These are phyloP conservation scores for Neurospora intermedia DNA, from an alignment of 495 filamentous ascomycete genomes.

Conservation along the genomic window DNA sequence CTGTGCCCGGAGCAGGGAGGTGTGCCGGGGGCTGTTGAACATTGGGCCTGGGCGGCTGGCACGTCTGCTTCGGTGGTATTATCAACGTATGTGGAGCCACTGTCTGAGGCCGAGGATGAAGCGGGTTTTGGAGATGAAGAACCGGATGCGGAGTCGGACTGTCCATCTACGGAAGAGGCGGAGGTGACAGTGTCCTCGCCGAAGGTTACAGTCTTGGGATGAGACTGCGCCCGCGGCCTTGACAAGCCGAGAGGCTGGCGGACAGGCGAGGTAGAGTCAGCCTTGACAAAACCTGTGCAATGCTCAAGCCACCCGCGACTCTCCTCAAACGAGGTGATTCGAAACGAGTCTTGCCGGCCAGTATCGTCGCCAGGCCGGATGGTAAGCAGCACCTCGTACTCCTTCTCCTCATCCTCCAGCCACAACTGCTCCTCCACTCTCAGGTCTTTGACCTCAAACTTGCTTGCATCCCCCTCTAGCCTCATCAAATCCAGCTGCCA, in stretches of 20 bases:
- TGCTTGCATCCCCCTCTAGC: not conserved
- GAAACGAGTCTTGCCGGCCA: conserved; percentile 18
- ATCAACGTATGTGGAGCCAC: not conserved
- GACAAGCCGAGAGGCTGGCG: not conserved
- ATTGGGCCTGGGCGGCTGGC: not conserved
- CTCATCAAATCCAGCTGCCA: conserved; percentile 12
- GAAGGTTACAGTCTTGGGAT: not conserved
- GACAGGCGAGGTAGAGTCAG: conserved; percentile 15
- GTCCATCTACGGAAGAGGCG: not conserved
- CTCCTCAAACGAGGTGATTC: conserved; percentile 26
- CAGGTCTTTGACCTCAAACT: conserved; percentile 15
- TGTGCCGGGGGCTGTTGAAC: conserved; percentile 5
- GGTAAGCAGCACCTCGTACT: conserved; percentile 19
- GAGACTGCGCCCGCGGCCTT: conserved; percentile 9
- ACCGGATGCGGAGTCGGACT: conserved; percentile 6
- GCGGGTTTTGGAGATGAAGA: conserved; percentile 2
- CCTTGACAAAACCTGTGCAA: conserved; percentile 28
- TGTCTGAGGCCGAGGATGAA: conserved; percentile 13
- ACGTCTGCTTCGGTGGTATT: not conserved
- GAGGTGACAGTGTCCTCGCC: not conserved
- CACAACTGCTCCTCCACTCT: conserved; percentile 14
- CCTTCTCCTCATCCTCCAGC: conserved; percentile 13
- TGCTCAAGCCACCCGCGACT: conserved; percentile 23
- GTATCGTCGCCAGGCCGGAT: conserved; percentile 11
- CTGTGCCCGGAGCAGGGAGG: conserved; percentile 3